Evolutionary conservation across 176 grass and related monocot genomes (phyloP).

Genomic region (Pontederia paniculata): DNA sequence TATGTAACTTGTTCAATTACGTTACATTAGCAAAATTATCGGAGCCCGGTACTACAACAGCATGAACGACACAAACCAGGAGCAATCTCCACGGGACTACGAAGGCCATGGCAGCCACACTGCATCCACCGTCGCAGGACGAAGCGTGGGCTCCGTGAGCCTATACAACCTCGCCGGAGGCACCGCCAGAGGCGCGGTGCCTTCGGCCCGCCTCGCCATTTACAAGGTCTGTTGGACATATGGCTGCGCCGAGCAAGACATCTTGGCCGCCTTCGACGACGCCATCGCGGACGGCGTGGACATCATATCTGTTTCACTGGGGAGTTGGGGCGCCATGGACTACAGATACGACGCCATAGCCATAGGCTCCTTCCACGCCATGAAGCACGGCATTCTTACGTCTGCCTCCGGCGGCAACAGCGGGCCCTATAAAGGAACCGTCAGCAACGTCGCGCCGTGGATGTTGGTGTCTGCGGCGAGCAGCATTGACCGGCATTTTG

Average conservation of each 20-base stretch:
- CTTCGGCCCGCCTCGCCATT: constrained; percentile 13
- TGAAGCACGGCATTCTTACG: constrained; percentile 18
- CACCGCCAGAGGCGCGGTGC: constrained; percentile 17
- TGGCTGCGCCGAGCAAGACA: not conserved
- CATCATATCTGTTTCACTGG: constrained; percentile 31
- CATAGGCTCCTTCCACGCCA: constrained; percentile 35
- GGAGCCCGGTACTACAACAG: not conserved
- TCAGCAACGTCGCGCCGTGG: constrained; percentile 36
- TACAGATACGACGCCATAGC: constrained; percentile 17
- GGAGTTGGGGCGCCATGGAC: not conserved
- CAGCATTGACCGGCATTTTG: constrained; percentile 21
- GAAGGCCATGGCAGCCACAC: constrained; percentile 25
- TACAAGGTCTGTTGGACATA: constrained; percentile 21
- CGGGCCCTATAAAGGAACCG: not conserved
- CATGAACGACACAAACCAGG: not conserved
- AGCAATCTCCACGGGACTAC: not conserved
- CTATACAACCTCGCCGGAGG: constrained; percentile 13
- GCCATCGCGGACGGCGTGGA: constrained; percentile 39
- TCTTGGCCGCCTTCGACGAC: constrained; percentile 28
- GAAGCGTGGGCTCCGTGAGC: constrained; percentile 12
- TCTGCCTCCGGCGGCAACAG: constrained; percentile 17
- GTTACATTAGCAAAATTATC: too few relatives aligned
- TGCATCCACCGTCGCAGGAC: constrained; percentile 22
- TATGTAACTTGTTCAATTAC: too few relatives aligned
- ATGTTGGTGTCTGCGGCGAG: constrained; percentile 21